Conservation (phyloP, 139 green algal species). For the Chlamydomonas eustigma region DNA sequence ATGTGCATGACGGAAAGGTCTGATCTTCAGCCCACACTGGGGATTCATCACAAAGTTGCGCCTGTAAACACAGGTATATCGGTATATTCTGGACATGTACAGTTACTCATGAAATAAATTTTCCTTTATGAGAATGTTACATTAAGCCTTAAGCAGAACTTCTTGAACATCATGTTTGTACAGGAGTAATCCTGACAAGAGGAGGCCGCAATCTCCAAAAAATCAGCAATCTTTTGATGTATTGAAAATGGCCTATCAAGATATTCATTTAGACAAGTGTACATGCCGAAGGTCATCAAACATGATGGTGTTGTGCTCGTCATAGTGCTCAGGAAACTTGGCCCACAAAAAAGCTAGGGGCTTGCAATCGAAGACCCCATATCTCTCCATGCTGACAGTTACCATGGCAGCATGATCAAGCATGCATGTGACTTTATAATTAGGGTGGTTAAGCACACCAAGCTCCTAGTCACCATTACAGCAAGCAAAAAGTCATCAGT, state of each 20-base stretch:
- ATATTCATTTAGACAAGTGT: too few species aligned
- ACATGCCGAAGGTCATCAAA: conserved; percentile 85
- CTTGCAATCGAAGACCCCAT: conserved; percentile 94
- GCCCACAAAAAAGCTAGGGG: conserved; percentile 82
- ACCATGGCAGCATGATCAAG: conserved; percentile 90
- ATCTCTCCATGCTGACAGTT: conserved; percentile 57
- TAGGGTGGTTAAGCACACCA: conserved; percentile 66
- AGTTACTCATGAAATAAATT: too few species aligned
- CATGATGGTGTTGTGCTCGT: conserved; percentile 88
- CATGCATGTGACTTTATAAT: conserved; percentile 73
- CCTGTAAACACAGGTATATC: conserved; percentile 21
- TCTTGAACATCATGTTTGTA: too few species aligned
- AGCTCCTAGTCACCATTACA: conserved; percentile 84
- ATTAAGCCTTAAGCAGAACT: too few species aligned
- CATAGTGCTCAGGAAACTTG: conserved; percentile 61
- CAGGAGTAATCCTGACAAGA: too few species aligned
- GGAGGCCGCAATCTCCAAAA: too few species aligned
- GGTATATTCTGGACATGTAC: too few species aligned
- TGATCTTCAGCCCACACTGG: conserved; percentile 88
- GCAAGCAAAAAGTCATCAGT: too few species aligned
- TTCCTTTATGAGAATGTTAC: too few species aligned
- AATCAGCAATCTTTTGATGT: too few species aligned
- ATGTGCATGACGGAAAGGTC: conserved; percentile 79
- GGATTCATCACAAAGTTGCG: conserved; percentile 96
- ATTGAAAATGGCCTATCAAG: too few species aligned